Base-by-base conservation (phyloP, 345 rosid species). In the Salix suchowensis region DNA sequence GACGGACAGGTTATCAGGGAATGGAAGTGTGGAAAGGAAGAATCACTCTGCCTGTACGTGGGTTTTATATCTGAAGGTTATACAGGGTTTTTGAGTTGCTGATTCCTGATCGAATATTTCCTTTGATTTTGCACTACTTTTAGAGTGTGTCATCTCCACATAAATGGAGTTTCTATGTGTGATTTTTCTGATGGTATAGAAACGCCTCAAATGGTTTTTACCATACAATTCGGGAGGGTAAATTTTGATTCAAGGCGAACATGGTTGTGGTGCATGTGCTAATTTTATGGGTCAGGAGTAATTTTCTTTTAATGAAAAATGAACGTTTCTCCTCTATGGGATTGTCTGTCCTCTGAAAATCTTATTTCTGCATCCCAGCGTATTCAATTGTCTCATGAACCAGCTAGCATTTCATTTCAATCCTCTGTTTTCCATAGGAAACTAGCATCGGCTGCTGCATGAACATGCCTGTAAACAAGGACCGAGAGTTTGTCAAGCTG, bases 401-500 rank as follows among this genome's bases (percentile, higher is more conserved):
- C 12, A 40, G 10, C 44, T 7, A 40, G 44, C 44, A 40, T 40
- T 10, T 7, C 12, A 40, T 40, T 40, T 1, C 44, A 7, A 50
- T 84, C 87, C 68, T 87, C 91, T 2, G 76, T 73, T 70, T 90
- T 89, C 94, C 94, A 88, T 0, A 88, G 87, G 69, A 90, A 87
- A 21, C 81, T 76, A 11, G 94, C 94, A 80, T 88, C 88, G 19
- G 92, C 86, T 39, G 94, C 92, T 46, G 94, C 92, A 6, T 86
- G 91, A 46, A 90, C 88, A 77, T 86, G 87, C 81, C 94, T 90
- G 88, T 7, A 79, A 62, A 23, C 19, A 16, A 19, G 18, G 44
- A 19, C 23, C 12, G 6, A 28, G 23, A 14, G 4, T 70, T 18
- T 40, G 26, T 61, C 37, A 73, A 37, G 7, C 14, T 18, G 21